Percentiles rank a stretch among this genome's conserved stretches.
Evolutionary conservation across 768 basidiomycete species (phyloP).

Genomic region (Phlebiopsis flavidoalba): DNA sequence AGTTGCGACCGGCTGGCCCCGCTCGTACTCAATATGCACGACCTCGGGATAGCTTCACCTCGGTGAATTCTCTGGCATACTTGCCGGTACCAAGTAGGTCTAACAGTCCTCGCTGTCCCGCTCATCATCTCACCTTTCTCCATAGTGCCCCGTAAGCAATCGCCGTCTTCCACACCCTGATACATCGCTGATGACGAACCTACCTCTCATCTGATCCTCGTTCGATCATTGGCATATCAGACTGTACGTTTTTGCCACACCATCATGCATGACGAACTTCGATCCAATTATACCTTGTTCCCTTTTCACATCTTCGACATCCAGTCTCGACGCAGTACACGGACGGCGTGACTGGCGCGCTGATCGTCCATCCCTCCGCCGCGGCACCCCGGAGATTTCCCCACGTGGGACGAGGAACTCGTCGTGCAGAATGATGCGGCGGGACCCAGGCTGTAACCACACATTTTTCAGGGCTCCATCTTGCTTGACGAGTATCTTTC

Average conservation of each 20-base stretch:
- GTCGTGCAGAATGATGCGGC: conserved; percentile 37
- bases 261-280: not conserved
- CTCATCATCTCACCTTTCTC: not conserved
- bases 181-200: not conserved
- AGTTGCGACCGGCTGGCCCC: too few species aligned
- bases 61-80: conserved; percentile 38
- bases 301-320: not conserved
- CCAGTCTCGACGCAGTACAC: conserved; percentile 32
- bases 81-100: conserved; percentile 40
- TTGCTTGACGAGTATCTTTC: conserved; percentile 23
- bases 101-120: not conserved
- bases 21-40: not conserved
- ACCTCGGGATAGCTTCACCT: conserved; percentile 32
- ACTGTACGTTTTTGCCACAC: not conserved
- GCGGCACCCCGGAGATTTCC: conserved; percentile 26
- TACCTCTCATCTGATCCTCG: not conserved
- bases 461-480: conserved; percentile 16
- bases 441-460: conserved; percentile 31
- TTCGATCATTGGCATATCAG: not conserved
- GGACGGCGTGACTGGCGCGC: conserved; percentile 46
- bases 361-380: conserved; percentile 39
- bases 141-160: not conserved
- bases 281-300: conserved; percentile 4
- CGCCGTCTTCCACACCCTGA: not conserved
- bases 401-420: conserved; percentile 35